Conservation (phyloP, 2,329 filamentous ascomycete species). For the Colletotrichum sansevieriae region DNA sequence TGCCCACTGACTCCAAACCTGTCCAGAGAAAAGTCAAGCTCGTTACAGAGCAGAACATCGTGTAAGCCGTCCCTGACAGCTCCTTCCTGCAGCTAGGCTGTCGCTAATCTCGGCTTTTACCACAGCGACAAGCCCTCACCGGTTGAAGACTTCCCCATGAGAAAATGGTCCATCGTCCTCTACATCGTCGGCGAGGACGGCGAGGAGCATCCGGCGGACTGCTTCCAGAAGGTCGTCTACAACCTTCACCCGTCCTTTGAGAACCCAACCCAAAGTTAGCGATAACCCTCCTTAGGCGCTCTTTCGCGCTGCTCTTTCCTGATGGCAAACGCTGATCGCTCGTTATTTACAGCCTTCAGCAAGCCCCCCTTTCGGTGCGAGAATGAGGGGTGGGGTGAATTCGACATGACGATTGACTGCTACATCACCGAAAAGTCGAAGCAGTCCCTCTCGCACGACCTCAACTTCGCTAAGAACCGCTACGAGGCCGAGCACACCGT, state of each 20-base stretch:
- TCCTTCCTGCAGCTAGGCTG: neutral
- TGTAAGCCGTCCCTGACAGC: conserved; percentile 65
- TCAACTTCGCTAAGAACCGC: conserved; percentile 86
- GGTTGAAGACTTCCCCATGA: conserved; percentile 90
- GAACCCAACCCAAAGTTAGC: conserved; percentile 85
- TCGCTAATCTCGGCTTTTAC: conserved; percentile 42
- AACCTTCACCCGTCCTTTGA: conserved; percentile 95
- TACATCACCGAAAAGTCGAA: conserved; percentile 90
- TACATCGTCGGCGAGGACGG: conserved; percentile 88
- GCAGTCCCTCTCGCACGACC: conserved; percentile 83
- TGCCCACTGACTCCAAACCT: conserved; percentile 22
- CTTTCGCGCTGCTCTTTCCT: conserved; percentile 8
- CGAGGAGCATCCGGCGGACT: conserved; percentile 83
- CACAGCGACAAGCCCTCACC: conserved; percentile 82
- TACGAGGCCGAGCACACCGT: conserved; percentile 89
- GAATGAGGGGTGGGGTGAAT: conserved; percentile 99
- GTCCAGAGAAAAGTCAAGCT: conserved; percentile 91
- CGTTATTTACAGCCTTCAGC: conserved; percentile 72
- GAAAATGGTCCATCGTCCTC: conserved; percentile 90
- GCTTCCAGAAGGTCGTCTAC: conserved; percentile 94
- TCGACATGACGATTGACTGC: conserved; percentile 91
- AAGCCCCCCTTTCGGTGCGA: conserved; percentile 88
- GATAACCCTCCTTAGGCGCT: conserved; percentile 8
- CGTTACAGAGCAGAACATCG: conserved; percentile 89
- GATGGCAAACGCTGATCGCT: conserved; percentile 38